Conservation (phyloP, 169 alveolate genomes). For the Theileria sp. region DNA sequence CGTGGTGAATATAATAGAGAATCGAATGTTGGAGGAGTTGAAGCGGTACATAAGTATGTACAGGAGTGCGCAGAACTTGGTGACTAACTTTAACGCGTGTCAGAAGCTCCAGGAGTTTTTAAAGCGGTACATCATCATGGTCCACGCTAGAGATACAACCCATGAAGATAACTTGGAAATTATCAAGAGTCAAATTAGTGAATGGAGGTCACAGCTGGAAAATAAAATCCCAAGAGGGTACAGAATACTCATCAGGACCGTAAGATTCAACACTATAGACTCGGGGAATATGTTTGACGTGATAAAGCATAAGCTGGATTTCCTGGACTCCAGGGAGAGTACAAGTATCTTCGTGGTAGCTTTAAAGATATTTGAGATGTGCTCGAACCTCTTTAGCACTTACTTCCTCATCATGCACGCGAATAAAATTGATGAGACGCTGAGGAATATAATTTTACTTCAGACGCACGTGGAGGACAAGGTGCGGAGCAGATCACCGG, state of each 20-base stretch:
- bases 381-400: constrained; percentile 46
- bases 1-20: constrained; percentile 64
- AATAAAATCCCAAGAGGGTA: constrained; percentile 80
- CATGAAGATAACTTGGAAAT: constrained; percentile 69
- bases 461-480: constrained; percentile 31
- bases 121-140: constrained; percentile 73
- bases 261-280: constrained; percentile 56
- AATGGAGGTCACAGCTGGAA: constrained; percentile 78
- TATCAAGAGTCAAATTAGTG: constrained; percentile 72
- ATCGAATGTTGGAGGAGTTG: constrained; percentile 56
- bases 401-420: constrained; percentile 44
- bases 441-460: constrained; percentile 35
- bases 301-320: constrained; percentile 27
- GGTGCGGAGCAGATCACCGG: not conserved
- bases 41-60: constrained; percentile 68
- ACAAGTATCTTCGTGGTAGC: constrained; percentile 44
- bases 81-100: constrained; percentile 80
- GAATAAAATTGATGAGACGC: constrained; percentile 56
- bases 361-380: constrained; percentile 24
- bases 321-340: constrained; percentile 58
- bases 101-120: constrained; percentile 70
- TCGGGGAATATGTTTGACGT: constrained; percentile 41
- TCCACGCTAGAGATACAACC: constrained; percentile 73
- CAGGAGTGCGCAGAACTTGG: constrained; percentile 79
- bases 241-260: constrained; percentile 52